These are phyloP conservation scores for Coemansia sp. DNA, from an alignment of 192 early-diverging fungal genomes.

Conservation along the genomic window DNA sequence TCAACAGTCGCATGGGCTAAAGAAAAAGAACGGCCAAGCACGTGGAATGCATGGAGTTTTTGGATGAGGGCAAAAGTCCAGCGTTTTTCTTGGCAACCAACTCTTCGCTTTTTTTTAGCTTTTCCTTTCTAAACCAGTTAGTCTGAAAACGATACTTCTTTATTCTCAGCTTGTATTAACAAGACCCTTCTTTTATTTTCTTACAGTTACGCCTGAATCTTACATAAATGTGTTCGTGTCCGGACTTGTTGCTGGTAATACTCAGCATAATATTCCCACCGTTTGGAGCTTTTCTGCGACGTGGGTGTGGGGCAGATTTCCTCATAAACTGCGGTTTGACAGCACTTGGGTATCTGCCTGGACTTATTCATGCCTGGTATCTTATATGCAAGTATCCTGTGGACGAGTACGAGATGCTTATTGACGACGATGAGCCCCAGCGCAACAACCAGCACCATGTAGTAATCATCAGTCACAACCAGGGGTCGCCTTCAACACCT, in stretches of 20 bases:
- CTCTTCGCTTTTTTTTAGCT: neutral
- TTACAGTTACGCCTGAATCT: slow-evolving; percentile 1
- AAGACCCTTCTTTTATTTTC: neutral
- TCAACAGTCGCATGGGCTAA: neutral
- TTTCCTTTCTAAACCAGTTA: neutral
- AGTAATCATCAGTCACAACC: slow-evolving; percentile 18
- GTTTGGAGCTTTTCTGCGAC: slow-evolving; percentile 62
- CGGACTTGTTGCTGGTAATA: slow-evolving; percentile 48
- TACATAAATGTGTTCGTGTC: slow-evolving; percentile 35
- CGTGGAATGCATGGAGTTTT: neutral
- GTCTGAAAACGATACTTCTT: neutral
- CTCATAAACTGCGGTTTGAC: slow-evolving; percentile 74
- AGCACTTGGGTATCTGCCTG: slow-evolving; percentile 68
- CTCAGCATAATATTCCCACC: slow-evolving; percentile 62
- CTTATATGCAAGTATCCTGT: slow-evolving; percentile 60
- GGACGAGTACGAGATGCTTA: slow-evolving; percentile 51
- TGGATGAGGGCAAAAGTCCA: neutral
- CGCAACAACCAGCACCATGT: slow-evolving; percentile 40
- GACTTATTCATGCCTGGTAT: slow-evolving; percentile 69
- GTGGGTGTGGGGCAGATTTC: slow-evolving; percentile 64
- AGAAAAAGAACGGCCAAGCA: neutral
- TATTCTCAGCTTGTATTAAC: neutral
- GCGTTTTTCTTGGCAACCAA: neutral
- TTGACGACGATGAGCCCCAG: slow-evolving; percentile 37
- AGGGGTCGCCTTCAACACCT: slow-evolving; percentile 5